phyloP scores from a whole-genome alignment of 2,329 filamentous ascomycete species.

The Eutypa lata region DNA sequence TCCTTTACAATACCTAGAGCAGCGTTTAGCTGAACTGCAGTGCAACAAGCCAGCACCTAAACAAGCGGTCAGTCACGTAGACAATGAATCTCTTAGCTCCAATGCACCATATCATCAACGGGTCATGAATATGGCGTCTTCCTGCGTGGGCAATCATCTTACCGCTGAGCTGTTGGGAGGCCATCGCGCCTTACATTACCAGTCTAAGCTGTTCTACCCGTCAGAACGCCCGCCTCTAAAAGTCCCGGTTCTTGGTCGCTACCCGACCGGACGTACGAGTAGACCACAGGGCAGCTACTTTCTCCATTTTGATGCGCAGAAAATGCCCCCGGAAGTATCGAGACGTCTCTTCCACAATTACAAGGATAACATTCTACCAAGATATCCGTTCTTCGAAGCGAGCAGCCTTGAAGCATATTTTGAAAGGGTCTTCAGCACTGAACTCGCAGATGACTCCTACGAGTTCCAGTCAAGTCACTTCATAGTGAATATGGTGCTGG shows the following conservation, averaged over 20 bases:
- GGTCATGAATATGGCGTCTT: not conserved
- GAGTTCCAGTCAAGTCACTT: not conserved
- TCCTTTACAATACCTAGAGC: not conserved
- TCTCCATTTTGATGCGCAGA: not conserved
- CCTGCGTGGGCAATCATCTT: not conserved
- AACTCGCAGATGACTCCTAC: not conserved
- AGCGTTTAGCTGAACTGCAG: not conserved
- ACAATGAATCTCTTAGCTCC: not conserved
- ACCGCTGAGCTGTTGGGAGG: not conserved
- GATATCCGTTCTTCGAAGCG: not conserved
- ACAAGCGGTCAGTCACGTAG: not conserved
- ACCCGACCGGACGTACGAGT: not conserved
- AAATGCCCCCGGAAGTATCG: not conserved
- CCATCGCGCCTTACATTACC: not conserved
- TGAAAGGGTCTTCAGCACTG: not conserved
- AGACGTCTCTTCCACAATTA: constrained; percentile 1
- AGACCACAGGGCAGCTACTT: not conserved
- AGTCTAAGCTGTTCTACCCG: constrained; percentile 2
- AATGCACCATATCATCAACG: not conserved
- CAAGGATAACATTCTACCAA: not conserved
- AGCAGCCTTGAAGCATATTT: not conserved
- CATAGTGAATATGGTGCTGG: not conserved
- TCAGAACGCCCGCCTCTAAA: constrained; percentile 1
- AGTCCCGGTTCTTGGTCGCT: not conserved
- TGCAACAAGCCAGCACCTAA: not conserved